A percentile compares a stretch with the other conserved stretches of the same genome.
Evolutionary conservation across 306 rosid species (phyloP).

Genomic region (Prunus armeniaca): DNA sequence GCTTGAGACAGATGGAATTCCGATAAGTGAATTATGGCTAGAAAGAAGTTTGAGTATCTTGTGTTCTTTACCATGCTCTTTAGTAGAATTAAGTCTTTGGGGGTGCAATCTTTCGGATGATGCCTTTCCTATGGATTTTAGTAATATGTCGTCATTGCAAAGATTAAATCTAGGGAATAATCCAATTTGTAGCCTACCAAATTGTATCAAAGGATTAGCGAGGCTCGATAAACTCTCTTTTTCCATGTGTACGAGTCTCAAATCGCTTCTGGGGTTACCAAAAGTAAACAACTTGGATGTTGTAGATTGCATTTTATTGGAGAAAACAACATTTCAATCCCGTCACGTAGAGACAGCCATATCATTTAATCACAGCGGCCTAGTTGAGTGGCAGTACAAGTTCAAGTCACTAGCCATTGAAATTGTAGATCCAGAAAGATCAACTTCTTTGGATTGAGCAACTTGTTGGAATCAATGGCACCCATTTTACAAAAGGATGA

Average conservation of each 20-base stretch:
- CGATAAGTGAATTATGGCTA: not conserved
- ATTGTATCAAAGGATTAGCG: not conserved
- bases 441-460: too few relatives aligned
- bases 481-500: too few relatives aligned
- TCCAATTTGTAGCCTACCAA: not conserved
- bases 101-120: constrained; percentile 5
- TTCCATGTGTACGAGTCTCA: too few relatives aligned
- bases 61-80: not conserved
- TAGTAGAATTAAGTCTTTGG: not conserved
- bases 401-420: too few relatives aligned
- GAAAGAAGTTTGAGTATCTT: not conserved
- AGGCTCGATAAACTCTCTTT: too few relatives aligned
- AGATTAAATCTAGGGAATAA: not conserved
- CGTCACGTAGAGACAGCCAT: too few relatives aligned
- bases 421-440: too few relatives aligned
- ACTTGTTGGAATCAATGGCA: too few relatives aligned
- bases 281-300: rapidly evolving
- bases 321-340: not conserved
- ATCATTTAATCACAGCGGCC: too few relatives aligned
- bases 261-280: not conserved
- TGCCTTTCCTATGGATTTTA: not conserved
- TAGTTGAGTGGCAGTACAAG: too few relatives aligned
- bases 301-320: rapidly evolving
- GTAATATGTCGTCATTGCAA: not conserved
- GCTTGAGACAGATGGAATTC: not conserved